Conservation (phyloP, 2,329 filamentous ascomycete genomes). For the Sphaerostilbella broomeana region DNA sequence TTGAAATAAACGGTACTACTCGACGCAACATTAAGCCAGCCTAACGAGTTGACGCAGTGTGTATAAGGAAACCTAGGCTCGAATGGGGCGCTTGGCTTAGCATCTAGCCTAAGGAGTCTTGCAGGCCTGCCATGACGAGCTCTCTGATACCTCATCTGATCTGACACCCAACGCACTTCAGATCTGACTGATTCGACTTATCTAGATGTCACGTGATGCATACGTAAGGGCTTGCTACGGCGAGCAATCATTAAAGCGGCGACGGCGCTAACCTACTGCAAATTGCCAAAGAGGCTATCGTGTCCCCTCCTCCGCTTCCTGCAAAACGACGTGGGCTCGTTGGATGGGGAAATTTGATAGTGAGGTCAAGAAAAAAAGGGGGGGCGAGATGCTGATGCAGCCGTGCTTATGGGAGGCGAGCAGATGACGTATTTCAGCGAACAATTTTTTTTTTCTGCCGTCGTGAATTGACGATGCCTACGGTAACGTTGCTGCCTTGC, state of each 20-base stretch:
- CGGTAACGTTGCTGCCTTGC: too few species aligned
- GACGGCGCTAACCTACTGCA: conserved; percentile 4
- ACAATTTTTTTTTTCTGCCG: background rate
- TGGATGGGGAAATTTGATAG: conserved; percentile 13
- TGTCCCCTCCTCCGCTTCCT: conserved; percentile 13
- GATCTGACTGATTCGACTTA: conserved; percentile 1
- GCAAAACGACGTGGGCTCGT: conserved; percentile 11
- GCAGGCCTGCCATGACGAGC: conserved; percentile 2
- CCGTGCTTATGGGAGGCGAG: background rate
- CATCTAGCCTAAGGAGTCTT: conserved; percentile 5
- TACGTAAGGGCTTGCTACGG: background rate
- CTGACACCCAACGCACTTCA: conserved; percentile 8
- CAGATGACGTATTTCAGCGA: background rate
- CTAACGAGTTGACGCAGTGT: too few species aligned
- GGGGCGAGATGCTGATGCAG: conserved; percentile 7
- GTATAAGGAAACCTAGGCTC: too few species aligned
- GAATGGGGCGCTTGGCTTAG: conserved; percentile 7
- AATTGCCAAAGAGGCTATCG: conserved; percentile 2
- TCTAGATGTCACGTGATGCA: conserved; percentile 7
- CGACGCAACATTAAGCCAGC: too few species aligned
- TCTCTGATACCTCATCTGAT: too few species aligned
- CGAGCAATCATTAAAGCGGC: conserved; percentile 8
- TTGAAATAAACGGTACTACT: too few species aligned
- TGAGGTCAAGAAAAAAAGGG: conserved; percentile 6
- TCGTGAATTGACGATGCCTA: too few species aligned